Conservation (phyloP, 1,284 basidiomycete species). For the Irpex sp. region DNA sequence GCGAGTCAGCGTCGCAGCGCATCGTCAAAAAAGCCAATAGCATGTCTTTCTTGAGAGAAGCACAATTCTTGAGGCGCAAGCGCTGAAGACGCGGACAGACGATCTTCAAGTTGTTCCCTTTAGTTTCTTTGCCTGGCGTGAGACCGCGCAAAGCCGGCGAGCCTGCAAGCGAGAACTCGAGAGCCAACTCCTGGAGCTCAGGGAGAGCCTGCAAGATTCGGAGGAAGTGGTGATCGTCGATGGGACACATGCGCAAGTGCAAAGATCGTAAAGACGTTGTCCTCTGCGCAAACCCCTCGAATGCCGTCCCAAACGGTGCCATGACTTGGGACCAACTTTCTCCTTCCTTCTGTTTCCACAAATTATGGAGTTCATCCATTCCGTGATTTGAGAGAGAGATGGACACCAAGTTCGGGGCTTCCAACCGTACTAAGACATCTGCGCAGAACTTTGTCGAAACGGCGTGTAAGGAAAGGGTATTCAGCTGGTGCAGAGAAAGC, state of each 20-base stretch:
- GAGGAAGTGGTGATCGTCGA: conserved; percentile 14
- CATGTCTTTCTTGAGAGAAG: conserved; percentile 1
- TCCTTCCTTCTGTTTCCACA: background rate
- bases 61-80: conserved; percentile 5
- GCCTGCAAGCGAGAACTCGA: conserved; percentile 8
- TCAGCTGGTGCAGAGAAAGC: background rate
- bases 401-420: background rate
- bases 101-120: background rate
- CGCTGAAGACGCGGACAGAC: conserved; percentile 9
- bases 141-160: conserved; percentile 12
- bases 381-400: conserved; percentile 6
- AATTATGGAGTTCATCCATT: background rate
- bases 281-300: conserved; percentile 2
- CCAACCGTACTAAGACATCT: background rate
- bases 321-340: conserved; percentile 1
- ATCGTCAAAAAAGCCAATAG: background rate
- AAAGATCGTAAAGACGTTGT: background rate
- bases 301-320: conserved; percentile 3
- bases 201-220: conserved; percentile 2
- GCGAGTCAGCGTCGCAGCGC: background rate
- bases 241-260: background rate
- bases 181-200: conserved; percentile 7
- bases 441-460: background rate
- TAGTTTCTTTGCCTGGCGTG: background rate
- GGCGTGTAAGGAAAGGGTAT: background rate